A percentile compares a stretch with the other conserved stretches of the same genome.
phyloP scores from a whole-genome alignment of 2,329 filamentous ascomycete genomes.

The Calycina marina region DNA sequence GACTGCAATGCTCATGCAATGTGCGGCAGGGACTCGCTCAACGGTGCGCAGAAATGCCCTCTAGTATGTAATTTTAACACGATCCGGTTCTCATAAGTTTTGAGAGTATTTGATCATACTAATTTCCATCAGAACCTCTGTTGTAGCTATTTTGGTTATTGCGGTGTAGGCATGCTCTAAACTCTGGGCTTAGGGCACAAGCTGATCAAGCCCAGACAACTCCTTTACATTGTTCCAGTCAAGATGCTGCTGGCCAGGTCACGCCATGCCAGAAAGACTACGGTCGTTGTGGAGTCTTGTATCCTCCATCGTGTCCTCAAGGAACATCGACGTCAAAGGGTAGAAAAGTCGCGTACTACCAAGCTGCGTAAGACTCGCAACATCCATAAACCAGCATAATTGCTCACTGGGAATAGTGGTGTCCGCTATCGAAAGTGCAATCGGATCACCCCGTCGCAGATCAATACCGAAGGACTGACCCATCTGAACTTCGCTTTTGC shows the following conservation, averaged over 20 bases:
- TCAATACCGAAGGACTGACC: conserved; percentile 21
- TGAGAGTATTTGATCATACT: no score
- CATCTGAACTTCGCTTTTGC: conserved; percentile 29
- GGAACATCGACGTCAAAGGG: background rate
- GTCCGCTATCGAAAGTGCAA: conserved; percentile 20
- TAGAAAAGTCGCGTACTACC: background rate
- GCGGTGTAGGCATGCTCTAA: conserved; percentile 9
- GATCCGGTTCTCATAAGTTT: no score
- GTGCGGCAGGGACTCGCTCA: conserved; percentile 20
- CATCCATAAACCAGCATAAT: background rate
- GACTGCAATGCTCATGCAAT: conserved; percentile 21
- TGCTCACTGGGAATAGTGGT: background rate
- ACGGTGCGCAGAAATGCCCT: conserved; percentile 14
- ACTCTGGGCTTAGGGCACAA: background rate
- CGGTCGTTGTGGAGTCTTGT: background rate
- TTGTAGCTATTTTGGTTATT: conserved; percentile 12
- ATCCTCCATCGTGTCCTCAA: background rate
- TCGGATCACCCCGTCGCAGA: conserved; percentile 19
- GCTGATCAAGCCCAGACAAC: conserved; percentile 4
- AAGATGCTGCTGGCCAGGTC: no score
- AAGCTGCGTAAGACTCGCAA: background rate
- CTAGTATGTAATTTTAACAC: no score
- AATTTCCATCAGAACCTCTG: no score
- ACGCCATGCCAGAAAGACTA: conserved; percentile 18
- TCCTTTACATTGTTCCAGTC: conserved; percentile 4